phyloP scores from a whole-genome alignment of 2,329 filamentous ascomycete genomes.

The Aspergillus novoparasiticus region DNA sequence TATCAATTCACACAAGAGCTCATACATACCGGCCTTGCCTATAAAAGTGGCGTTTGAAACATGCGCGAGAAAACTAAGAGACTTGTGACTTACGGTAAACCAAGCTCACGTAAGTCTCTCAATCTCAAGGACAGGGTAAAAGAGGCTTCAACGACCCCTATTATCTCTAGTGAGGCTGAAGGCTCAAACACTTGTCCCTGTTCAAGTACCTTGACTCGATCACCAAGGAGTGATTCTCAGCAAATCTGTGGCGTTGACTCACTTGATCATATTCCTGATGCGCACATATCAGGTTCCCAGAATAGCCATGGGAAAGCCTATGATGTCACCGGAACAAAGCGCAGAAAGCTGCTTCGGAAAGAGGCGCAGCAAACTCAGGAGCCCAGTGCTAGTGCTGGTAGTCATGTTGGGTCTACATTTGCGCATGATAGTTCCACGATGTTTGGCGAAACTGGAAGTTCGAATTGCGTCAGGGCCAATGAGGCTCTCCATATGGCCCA shows the following conservation, averaged over 20 bases:
- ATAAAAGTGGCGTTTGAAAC: slow-evolving; percentile 9
- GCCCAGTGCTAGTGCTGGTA: neutral
- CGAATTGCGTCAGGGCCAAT: too few relatives aligned
- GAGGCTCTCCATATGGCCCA: neutral
- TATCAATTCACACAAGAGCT: too few relatives aligned
- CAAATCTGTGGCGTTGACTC: neutral
- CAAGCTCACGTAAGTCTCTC: neutral
- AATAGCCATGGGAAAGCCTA: neutral
- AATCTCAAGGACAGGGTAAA: neutral
- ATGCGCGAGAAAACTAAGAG: slow-evolving; percentile 29
- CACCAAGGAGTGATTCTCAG: neutral
- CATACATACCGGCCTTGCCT: neutral
- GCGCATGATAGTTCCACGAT: neutral
- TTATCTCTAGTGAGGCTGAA: neutral
- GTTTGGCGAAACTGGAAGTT: neutral
- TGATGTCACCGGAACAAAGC: slow-evolving; percentile 13
- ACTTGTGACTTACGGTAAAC: slow-evolving; percentile 43
- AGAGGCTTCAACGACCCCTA: neutral
- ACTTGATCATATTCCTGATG: neutral
- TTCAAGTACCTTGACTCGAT: neutral
- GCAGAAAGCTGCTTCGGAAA: slow-evolving; percentile 11
- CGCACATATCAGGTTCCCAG: neutral
- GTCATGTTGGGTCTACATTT: neutral
- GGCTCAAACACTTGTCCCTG: neutral
- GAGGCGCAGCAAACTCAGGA: neutral